Evolutionary conservation across 2,329 filamentous ascomycete genomes (phyloP).

Genomic region (Nigrospora oryzae): DNA sequence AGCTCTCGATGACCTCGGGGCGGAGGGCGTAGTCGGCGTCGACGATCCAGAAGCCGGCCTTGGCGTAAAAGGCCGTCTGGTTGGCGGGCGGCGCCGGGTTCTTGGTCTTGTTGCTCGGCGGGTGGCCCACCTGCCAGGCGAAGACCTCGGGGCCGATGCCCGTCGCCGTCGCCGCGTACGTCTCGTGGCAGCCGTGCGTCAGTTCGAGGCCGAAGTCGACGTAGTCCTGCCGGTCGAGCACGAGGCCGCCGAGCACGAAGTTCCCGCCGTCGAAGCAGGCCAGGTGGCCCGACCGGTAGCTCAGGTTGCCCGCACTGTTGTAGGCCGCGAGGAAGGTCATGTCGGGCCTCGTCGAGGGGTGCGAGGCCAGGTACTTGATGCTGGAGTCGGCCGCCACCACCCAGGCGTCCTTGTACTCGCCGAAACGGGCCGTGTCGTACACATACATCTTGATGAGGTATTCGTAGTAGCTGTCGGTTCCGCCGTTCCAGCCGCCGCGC

Average conservation of each 20-base stretch:
- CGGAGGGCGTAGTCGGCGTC: constrained; percentile 55
- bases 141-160: constrained; percentile 72
- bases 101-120: constrained; percentile 23
- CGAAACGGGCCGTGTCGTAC: constrained; percentile 61
- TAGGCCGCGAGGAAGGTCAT: constrained; percentile 63
- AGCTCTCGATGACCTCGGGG: constrained; percentile 75
- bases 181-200: constrained; percentile 64
- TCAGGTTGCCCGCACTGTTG: constrained; percentile 29
- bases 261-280: constrained; percentile 81
- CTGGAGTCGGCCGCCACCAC: constrained; percentile 65
- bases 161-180: constrained; percentile 60
- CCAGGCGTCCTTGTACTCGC: constrained; percentile 65
- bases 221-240: constrained; percentile 58
- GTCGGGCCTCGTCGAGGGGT: constrained; percentile 58
- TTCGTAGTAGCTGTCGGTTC: constrained; percentile 77
- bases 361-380: constrained; percentile 61
- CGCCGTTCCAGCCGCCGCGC: constrained; percentile 67
- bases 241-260: constrained; percentile 72
- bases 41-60: constrained; percentile 64
- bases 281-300: constrained; percentile 44
- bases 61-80: constrained; percentile 52
- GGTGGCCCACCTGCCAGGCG: constrained; percentile 44
- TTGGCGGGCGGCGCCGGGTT: constrained; percentile 32
- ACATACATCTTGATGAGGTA: constrained; percentile 89
- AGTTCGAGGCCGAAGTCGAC: constrained; percentile 66